Percentiles rank a stretch among this genome's conserved stretches.
phyloP scores from a whole-genome alignment of 306 rosid genomes.

The Begonia fuchsioides region DNA sequence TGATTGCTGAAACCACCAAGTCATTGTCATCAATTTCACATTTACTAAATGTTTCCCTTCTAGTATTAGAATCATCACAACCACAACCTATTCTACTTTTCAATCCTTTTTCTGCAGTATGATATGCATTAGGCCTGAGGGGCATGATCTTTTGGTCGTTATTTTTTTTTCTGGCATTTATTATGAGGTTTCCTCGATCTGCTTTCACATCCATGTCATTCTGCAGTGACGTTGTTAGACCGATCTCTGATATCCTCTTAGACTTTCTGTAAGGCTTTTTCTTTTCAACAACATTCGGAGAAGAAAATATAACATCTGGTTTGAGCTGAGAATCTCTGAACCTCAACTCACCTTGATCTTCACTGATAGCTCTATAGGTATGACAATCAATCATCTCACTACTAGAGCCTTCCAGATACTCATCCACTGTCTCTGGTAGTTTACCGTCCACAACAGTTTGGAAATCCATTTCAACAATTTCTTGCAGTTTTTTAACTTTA shows the following conservation, averaged over 20 bases:
- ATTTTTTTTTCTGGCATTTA: conserved; percentile 24
- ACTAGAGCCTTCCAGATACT: conserved; percentile 13
- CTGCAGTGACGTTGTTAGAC: conserved; percentile 28
- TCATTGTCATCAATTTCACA: conserved; percentile 88
- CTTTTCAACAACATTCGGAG: conserved; percentile 28
- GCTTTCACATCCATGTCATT: conserved; percentile 28
- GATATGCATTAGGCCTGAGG: conserved; percentile 20
- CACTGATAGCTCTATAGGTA: conserved; percentile 19
- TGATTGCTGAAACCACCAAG: conserved; percentile 73
- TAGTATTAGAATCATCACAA: conserved; percentile 20
- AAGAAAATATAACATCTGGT: conserved; percentile 25
- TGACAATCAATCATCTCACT: conserved; percentile 25
- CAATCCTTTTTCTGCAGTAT: conserved; percentile 25
- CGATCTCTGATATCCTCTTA: conserved; percentile 74
- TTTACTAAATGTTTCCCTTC: conserved; percentile 25
- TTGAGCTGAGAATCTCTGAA: conserved; percentile 20
- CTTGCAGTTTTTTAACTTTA: conserved; percentile 19
- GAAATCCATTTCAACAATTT: conserved; percentile 18
- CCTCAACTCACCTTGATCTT: conserved; percentile 20
- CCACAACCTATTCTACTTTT: conserved; percentile 12
- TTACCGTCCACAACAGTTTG: conserved; percentile 11
- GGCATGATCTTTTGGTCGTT: conserved; percentile 18
- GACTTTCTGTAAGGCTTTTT: conserved; percentile 63
- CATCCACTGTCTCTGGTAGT: conserved; percentile 17
- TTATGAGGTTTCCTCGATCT: conserved; percentile 23